Percentiles rank a stretch among this genome's conserved stretches.
phyloP scores from a whole-genome alignment of 306 rosid species.

The Vicia villosa region DNA sequence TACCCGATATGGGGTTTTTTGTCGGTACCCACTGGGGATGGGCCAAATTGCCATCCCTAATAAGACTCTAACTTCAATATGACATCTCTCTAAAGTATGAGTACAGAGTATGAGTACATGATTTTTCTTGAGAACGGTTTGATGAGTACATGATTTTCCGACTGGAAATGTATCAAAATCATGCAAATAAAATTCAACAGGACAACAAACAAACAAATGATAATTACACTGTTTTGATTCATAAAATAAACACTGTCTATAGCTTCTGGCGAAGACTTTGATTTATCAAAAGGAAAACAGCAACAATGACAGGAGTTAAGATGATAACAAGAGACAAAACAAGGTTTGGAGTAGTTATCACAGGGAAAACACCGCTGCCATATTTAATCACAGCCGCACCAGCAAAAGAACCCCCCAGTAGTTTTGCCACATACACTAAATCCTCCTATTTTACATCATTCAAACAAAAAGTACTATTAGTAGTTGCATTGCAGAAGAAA shows the following conservation, averaged over 20 bases:
- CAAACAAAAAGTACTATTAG: not conserved
- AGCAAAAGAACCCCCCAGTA: conserved; percentile 53
- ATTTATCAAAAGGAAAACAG: conserved; percentile 64
- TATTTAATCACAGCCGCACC: conserved; percentile 71
- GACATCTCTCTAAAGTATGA: too few species aligned
- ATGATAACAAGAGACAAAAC: conserved; percentile 60
- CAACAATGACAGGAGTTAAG: conserved; percentile 54
- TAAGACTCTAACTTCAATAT: too few species aligned
- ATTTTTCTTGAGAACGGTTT: too few species aligned
- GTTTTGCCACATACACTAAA: conserved; percentile 55
- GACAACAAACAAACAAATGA: not conserved
- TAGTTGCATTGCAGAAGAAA: not conserved
- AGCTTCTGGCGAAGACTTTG: conserved; percentile 43
- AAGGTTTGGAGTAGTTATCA: conserved; percentile 75
- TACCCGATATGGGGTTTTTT: too few species aligned
- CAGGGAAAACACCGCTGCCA: conserved; percentile 71
- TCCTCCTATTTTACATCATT: conserved; percentile 50
- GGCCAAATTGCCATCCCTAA: too few species aligned
- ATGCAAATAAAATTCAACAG: not conserved
- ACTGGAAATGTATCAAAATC: not conserved
- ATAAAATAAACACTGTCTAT: conserved; percentile 4
- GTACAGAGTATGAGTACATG: too few species aligned
- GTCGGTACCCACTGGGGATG: too few species aligned
- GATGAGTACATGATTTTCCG: too few species aligned
- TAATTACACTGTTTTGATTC: conserved; percentile 14